These are phyloP conservation scores for Senna siamea DNA, from an alignment of 306 rosid species.

Conservation along the genomic window DNA sequence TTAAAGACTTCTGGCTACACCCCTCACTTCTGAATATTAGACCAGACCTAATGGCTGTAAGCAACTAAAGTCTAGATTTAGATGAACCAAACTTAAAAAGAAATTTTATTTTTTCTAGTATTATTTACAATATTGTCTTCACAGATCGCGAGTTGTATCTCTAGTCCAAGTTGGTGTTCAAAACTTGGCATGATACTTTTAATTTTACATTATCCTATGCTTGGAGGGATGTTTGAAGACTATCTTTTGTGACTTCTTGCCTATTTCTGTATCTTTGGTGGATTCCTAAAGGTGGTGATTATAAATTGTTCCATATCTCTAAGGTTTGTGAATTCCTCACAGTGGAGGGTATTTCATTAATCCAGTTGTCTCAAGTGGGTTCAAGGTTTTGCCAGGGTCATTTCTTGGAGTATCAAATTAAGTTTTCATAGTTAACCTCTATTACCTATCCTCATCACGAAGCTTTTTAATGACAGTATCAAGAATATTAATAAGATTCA, in stretches of 20 bases:
- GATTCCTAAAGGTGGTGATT: no score
- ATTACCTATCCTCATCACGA: no score
- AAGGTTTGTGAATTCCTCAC: not conserved
- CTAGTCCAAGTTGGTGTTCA: not conserved
- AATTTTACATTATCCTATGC: not conserved
- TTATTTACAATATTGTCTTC: not conserved
- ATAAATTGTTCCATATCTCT: no score
- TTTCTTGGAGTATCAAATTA: not conserved
- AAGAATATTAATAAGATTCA: not conserved
- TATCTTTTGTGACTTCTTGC: not conserved
- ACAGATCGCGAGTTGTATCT: not conserved
- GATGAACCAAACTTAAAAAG: not conserved
- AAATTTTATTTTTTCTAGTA: not conserved
- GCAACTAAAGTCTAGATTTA: not conserved
- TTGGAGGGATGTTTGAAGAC: not conserved
- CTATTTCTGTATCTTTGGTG: not conserved
- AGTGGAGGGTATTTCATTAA: not conserved
- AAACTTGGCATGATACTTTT: not conserved
- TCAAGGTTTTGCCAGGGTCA: not conserved
- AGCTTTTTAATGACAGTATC: not conserved
- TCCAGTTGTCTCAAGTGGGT: not conserved
- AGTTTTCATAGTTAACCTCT: not conserved
- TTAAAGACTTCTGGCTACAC: no score
- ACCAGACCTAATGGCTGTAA: no score
- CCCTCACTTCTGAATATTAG: no score